phyloP scores from a whole-genome alignment of 352 stramenopile genomes.

The Globisporangium orthogonon region DNA sequence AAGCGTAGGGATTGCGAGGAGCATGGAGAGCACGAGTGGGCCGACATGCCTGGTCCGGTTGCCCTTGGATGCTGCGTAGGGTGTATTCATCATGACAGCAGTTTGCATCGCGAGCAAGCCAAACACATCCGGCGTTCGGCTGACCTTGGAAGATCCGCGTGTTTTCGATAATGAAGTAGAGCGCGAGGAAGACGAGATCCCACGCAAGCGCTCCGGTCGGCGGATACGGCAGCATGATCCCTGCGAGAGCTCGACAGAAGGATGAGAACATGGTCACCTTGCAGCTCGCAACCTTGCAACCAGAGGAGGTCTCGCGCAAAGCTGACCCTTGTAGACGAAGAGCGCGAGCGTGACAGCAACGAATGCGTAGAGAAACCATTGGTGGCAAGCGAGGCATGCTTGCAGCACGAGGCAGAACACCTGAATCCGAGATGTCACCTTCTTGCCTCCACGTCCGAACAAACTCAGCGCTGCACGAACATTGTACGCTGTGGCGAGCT shows the following conservation, averaged over 20 bases:
- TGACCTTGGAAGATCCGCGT: constrained; percentile 65
- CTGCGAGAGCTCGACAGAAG: constrained; percentile 16
- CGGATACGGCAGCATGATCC: constrained; percentile 39
- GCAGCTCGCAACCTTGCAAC: background rate
- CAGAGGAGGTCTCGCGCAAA: background rate
- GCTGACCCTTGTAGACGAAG: constrained; percentile 70
- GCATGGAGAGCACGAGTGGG: constrained; percentile 47
- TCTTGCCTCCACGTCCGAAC: background rate
- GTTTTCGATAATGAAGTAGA: constrained; percentile 55
- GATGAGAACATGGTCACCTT: background rate
- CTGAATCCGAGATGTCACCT: background rate
- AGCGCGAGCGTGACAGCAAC: constrained; percentile 33
- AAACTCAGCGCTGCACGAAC: background rate
- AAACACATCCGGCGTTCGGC: background rate
- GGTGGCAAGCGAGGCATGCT: constrained; percentile 61
- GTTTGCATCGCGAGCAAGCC: background rate
- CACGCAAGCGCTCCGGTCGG: constrained; percentile 41
- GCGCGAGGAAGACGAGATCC: constrained; percentile 53
- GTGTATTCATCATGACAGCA: background rate
- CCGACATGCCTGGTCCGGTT: constrained; percentile 68
- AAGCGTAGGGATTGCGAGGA: constrained; percentile 42
- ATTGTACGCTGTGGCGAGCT: background rate
- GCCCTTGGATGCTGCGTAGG: constrained; percentile 57
- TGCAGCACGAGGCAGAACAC: constrained; percentile 47
- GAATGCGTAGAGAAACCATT: constrained; percentile 64